phyloP scores from a whole-genome alignment of 2,329 filamentous ascomycete species.

The Neurospora sp. region DNA sequence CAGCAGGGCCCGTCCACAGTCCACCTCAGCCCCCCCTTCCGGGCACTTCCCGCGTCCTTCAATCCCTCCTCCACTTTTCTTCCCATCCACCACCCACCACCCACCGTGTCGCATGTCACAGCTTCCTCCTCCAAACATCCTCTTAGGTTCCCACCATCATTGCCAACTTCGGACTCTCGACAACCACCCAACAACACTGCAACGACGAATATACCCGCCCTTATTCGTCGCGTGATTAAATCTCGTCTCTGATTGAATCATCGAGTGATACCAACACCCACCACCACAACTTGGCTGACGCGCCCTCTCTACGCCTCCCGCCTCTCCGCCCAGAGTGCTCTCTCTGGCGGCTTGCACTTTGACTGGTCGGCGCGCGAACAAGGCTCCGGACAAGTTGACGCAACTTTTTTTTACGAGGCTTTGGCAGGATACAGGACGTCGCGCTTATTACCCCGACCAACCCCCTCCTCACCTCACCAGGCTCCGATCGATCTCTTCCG shows the following conservation, averaged over 20 bases:
- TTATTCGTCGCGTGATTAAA: not conserved
- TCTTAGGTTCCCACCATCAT: not conserved
- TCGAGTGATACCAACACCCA: not conserved
- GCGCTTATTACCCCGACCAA: not conserved
- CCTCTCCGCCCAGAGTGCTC: not conserved
- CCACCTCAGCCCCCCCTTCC: not conserved
- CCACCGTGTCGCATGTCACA: not conserved
- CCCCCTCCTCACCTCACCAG: not conserved
- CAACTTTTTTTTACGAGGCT: not conserved
- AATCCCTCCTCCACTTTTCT: not conserved
- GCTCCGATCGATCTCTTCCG: not conserved
- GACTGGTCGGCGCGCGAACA: not conserved
- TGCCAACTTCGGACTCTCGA: not conserved
- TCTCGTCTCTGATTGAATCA: not conserved
- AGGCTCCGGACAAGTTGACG: not conserved
- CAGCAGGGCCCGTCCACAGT: not conserved
- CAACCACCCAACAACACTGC: not conserved
- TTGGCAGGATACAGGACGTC: not conserved
- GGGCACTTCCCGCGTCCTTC: not conserved
- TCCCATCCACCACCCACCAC: not conserved
- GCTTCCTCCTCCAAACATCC: not conserved
- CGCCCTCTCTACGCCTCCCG: not conserved
- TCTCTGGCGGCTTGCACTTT: not conserved
- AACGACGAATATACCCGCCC: not conserved
- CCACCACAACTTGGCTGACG: not conserved